Evolutionary conservation across 306 rosid species (phyloP).

Genomic region (apple (Malus domestica)): ASM211411v1 NC_041794.1:34256501-34257000

Average conservation of each 20-base stretch:
- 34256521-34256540: conserved; percentile 16
- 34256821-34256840: conserved; percentile 41
- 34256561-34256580: conserved; percentile 8
- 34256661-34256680: not conserved
- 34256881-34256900: not conserved
- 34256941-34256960: conserved; percentile 63
- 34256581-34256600: conserved; percentile 45
- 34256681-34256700: conserved; percentile 52
- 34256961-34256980: conserved; percentile 82
- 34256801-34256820: conserved; percentile 77
- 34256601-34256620: conserved; percentile 22
- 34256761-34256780: conserved; percentile 76
- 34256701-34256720: conserved; percentile 47
- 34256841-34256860: not conserved
- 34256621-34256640: not conserved
- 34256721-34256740: conserved; percentile 51
- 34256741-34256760: conserved; percentile 68
- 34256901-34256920: not conserved
- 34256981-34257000: conserved; percentile 80
- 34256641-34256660: not conserved
- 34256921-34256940: conserved; percentile 80
- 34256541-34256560: conserved; percentile 15
- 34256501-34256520: conserved; percentile 1
- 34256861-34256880: not conserved
- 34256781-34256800: conserved; percentile 66